Base-by-base conservation (phyloP, 1,284 basidiomycete genomes). In the Pseudozyma sp. region DNA sequence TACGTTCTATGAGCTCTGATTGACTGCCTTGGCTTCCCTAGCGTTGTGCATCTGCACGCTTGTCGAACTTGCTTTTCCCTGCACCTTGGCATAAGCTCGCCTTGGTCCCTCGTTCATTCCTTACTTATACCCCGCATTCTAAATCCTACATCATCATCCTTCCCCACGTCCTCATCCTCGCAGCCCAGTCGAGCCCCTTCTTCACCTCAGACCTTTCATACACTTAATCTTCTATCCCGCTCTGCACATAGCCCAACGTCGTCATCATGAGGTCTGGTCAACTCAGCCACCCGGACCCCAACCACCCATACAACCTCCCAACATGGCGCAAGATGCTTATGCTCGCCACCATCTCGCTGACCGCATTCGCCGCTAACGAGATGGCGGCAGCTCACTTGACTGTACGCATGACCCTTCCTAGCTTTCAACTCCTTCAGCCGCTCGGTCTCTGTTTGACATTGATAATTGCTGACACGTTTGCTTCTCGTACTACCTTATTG, bases 321-420 rank as follows among this genome's bases (percentile, higher is more conserved):
- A 65, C 66, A 53, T 63, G 67, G 74, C 67, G 81, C 42, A 86
- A 86, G 70, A 64, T 77, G 14, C 59, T 69, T 51, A 83, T 85
- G 65, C 76, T 86, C 25, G 45, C 72, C 42, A 74, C 80, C 9
- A 44, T 78, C 69, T 69, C 76, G 50, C 56, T 76, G 34, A 70
- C 66, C 75, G 83, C 42, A 64, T 85, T 71, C 44, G 75, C 84
- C 14, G 79, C 77, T 19, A 85, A 85, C 61, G 84, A 83, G 55
- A 70, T 68, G 65, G 76, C 64, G 7, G 74, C 75, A 34, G 74
- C 76, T 6, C 79, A 77, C 52, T 59, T 79, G 47, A 78, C 77
- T 50, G 81, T 73, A 64, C 16, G 70, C 49, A 48, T 14, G 2
- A 39, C 5, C 5, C 43, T 9, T n/a, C 21, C 11, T 19, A 18